Percentiles rank a stretch among this genome's conserved stretches.
Evolutionary conservation across 2,329 filamentous ascomycete genomes (phyloP).

Genomic region (Diaporthe longicolla): DNA sequence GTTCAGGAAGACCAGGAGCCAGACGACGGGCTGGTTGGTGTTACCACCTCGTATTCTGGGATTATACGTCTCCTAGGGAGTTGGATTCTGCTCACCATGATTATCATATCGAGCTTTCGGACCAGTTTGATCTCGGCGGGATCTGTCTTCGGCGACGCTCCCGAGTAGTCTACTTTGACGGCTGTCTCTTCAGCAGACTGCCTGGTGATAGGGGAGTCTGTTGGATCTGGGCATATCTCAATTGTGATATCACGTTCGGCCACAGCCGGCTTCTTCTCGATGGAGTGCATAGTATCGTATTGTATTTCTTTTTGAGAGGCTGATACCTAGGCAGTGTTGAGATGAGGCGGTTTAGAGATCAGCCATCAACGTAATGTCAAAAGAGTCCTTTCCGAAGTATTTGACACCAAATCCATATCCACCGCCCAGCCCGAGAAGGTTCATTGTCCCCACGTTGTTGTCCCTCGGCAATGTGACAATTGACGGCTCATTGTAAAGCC

Average conservation of each 20-base stretch:
- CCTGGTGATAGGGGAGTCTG: neutral
- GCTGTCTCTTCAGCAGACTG: neutral
- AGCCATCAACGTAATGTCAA: neutral
- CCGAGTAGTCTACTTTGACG: constrained; percentile 24
- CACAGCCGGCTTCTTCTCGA: neutral
- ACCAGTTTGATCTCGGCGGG: constrained; percentile 34
- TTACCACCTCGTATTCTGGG: neutral
- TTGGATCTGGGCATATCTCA: neutral
- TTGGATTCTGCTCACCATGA: neutral
- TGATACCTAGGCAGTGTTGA: neutral
- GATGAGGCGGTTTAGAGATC: fast-evolving
- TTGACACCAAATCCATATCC: neutral
- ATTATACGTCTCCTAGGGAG: too few relatives aligned
- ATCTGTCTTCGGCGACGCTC: constrained; percentile 18
- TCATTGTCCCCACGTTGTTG: neutral
- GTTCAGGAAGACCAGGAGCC: constrained; percentile 34
- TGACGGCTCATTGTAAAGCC: neutral
- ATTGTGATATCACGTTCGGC: neutral
- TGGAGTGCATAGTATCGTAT: neutral
- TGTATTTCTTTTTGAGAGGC: neutral
- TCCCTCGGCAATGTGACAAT: neutral
- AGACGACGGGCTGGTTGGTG: constrained; percentile 25
- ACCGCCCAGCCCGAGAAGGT: constrained; percentile 6
- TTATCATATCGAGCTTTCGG: constrained; percentile 26
- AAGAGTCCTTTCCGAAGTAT: neutral